Evolutionary conservation across 345 rosid genomes (phyloP).

Genomic region (Pugionium dolabratum): DNA sequence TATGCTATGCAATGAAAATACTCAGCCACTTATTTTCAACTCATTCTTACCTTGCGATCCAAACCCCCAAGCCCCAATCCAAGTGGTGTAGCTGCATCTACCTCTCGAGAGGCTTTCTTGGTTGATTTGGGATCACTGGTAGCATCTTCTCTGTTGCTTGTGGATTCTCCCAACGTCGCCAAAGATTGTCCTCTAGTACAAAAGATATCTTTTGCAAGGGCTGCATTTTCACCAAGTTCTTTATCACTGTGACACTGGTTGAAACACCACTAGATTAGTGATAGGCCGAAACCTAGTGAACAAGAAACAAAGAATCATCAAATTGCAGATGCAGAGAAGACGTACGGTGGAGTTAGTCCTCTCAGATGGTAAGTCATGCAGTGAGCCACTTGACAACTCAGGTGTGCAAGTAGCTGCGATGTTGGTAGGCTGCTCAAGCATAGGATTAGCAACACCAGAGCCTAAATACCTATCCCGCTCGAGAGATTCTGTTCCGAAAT

Average conservation of each 20-base stretch:
- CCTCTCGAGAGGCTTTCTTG: conserved; percentile 45
- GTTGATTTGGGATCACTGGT: conserved; percentile 43
- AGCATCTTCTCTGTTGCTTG: conserved; percentile 44
- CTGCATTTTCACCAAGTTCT: conserved; percentile 37
- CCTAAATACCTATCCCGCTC: conserved; percentile 37
- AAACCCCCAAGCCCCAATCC: conserved; percentile 86
- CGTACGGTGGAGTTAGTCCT: conserved; percentile 50
- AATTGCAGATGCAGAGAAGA: conserved; percentile 23
- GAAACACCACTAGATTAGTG: conserved; percentile 16
- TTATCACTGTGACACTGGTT: conserved; percentile 45
- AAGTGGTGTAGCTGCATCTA: conserved; percentile 57
- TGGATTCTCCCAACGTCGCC: conserved; percentile 39
- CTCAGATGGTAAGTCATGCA: conserved; percentile 41
- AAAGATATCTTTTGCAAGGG: conserved; percentile 44
- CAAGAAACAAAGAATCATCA: conserved; percentile 1
- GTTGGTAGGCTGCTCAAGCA: conserved; percentile 40
- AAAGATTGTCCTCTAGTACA: conserved; percentile 36
- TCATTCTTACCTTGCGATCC: conserved; percentile 69
- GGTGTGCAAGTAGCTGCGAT: conserved; percentile 36
- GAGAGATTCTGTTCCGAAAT: conserved; percentile 40
- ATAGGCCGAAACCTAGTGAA: not conserved
- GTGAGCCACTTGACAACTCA: conserved; percentile 40
- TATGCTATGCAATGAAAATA: conserved; percentile 13
- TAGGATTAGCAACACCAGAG: conserved; percentile 25
- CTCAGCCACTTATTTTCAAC: conserved; percentile 6